These are phyloP conservation scores for Suillus clintonianus DNA, from an alignment of 768 basidiomycete species.

Conservation along the genomic window DNA sequence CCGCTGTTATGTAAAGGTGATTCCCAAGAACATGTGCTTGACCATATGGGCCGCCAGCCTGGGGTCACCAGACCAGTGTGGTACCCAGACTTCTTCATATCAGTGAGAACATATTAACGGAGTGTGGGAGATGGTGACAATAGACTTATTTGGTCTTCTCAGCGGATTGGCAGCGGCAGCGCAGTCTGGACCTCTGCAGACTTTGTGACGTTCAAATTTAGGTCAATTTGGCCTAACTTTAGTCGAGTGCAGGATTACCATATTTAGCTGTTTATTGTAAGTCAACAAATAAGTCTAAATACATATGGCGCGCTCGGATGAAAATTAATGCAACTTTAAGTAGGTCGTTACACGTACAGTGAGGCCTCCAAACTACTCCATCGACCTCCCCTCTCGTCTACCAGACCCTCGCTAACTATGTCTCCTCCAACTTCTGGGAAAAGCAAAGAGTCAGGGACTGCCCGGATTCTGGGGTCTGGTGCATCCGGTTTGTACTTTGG, in stretches of 20 bases:
- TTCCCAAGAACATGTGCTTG: background rate
- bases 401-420: conserved; percentile 32
- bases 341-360: background rate
- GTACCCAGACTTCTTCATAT: background rate
- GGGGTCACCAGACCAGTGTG: background rate
- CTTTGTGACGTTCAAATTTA: background rate
- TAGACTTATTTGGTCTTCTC: background rate
- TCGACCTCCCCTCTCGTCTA: background rate
- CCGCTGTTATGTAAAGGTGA: background rate
- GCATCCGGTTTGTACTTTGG: conserved; percentile 66
- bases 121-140: background rate
- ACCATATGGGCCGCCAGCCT: background rate
- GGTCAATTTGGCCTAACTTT: background rate
- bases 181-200: too few species aligned
- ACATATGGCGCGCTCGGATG: background rate
- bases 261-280: background rate
- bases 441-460: conserved; percentile 83
- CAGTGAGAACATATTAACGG: background rate
- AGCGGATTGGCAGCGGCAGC: too few species aligned
- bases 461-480: conserved; percentile 89
- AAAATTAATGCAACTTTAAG: background rate
- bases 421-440: conserved; percentile 48
- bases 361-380: background rate
- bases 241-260: background rate
- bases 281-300: background rate